These are phyloP conservation scores for Auricularia sp. DNA, from an alignment of 768 basidiomycete genomes.

Conservation along the genomic window DNA sequence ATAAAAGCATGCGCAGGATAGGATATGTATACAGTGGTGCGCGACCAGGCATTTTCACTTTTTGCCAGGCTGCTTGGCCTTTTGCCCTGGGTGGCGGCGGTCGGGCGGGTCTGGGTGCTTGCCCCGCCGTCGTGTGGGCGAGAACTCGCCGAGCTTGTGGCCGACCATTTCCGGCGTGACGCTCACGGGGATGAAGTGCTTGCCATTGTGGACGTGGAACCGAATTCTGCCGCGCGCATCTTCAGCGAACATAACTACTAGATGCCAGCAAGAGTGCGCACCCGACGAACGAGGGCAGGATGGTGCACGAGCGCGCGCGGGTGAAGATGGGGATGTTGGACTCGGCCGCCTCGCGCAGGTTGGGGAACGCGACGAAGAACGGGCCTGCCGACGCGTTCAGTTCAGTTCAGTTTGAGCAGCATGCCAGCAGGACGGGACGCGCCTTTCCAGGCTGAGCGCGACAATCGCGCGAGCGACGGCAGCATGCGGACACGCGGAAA, in stretches of 20 bases:
- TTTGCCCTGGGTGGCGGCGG: neutral
- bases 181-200: conserved; percentile 73
- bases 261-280: conserved; percentile 25
- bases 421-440: neutral
- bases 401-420: neutral
- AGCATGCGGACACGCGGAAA: neutral
- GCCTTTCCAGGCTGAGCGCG: conserved; percentile 36
- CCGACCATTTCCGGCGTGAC: conserved; percentile 98
- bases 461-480: neutral
- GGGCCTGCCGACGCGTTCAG: conserved; percentile 49
- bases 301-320: conserved; percentile 79
- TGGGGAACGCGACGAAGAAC: conserved; percentile 89
- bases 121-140: conserved; percentile 51
- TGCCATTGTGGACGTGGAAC: conserved; percentile 93
- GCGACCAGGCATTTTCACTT: neutral
- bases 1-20: neutral
- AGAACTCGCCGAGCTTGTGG: conserved; percentile 94
- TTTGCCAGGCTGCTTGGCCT: neutral
- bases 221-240: conserved; percentile 42
- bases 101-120: neutral
- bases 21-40: neutral
- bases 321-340: conserved; percentile 84
- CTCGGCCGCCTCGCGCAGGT: conserved; percentile 67
- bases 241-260: neutral
- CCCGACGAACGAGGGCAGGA: conserved; percentile 96